These are phyloP conservation scores for Geotrichum cucujoidarum DNA, from an alignment of 1,139 yeast genomes.

Conservation along the genomic window DNA sequence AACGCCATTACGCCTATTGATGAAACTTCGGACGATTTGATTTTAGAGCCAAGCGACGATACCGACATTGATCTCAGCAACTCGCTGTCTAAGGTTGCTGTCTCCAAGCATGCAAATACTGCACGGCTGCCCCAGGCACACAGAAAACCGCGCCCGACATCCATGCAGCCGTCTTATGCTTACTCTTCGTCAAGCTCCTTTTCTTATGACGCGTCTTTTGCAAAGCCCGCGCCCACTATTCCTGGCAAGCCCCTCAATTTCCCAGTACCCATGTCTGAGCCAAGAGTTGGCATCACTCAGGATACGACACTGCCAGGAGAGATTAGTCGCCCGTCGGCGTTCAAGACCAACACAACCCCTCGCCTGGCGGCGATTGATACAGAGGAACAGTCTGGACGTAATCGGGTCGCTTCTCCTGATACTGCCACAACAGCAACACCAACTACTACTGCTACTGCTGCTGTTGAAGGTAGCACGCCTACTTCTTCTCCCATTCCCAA, in stretches of 20 bases:
- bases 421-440: neutral
- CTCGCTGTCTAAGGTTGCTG: conserved; percentile 1
- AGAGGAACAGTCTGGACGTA: neutral
- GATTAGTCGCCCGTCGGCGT: conserved; percentile 31
- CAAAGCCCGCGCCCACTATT: conserved; percentile 7
- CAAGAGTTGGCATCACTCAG: conserved; percentile 35
- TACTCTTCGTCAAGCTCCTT: conserved; percentile 17
- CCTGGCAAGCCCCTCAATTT: conserved; percentile 16
- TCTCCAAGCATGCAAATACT: conserved; percentile 12
- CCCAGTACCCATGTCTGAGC: conserved; percentile 33
- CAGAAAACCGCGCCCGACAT: conserved; percentile 39
- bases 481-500: conserved; percentile 4
- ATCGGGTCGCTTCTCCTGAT: conserved; percentile 1
- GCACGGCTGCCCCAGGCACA: conserved; percentile 30
- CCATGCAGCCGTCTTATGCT: conserved; percentile 34
- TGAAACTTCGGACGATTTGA: neutral
- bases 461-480: neutral
- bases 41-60: neutral
- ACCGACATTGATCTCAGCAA: neutral
- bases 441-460: neutral
- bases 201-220: conserved; percentile 16
- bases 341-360: conserved; percentile 3
- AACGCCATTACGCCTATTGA: conserved; percentile 15
- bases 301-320: conserved; percentile 37
- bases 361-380: neutral